Base-by-base conservation (phyloP, 805 yeast species). In the Maudiozyma bulderi region DNA sequence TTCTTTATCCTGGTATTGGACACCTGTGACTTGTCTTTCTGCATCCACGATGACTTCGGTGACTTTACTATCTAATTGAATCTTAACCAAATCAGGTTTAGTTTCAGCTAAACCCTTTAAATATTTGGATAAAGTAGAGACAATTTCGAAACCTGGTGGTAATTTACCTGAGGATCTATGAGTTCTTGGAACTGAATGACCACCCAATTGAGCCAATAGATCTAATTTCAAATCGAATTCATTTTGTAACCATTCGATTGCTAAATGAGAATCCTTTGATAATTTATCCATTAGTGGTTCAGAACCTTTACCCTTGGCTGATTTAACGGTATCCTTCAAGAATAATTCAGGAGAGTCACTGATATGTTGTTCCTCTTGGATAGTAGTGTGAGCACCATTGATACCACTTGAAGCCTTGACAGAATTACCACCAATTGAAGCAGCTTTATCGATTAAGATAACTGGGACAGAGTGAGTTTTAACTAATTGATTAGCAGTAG, bases 151-250 rank as follows among this genome's bases (percentile, higher is more conserved):
- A 0, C 84, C 84, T 4, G 84, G 84, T 11, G 83, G 82, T 14
- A 76, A 59, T 10, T 70, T 71, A 1, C 73, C 72, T 7, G 77
- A 75, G 1, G 95, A 90, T 56, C 95, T 74, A 62, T 86, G 95
- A 1, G 95, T 86, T 63, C 95, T 73, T 20, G 87, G 81, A 45
- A 74, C 78, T 1, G 89, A 81, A 60, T 86, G 95, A 3, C 95
- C 95, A 30, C 95, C 95, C 41, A 86, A 66, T 56, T 86, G 77
- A n/a, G 86, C 76, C 10, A 86, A 84, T 13, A 81, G 71, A 7
- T 84, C 75, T 49, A 86, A 68, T 56, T 82, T 86, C 45, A 85
- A 67, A 6, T 72, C 74, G 56, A 85, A 79, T 5, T 73, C 75
- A 32, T 76, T 73, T 55, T 82, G 84, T 46, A 86, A 72, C 91